Base-by-base conservation (phyloP, 768 basidiomycete genomes). In the Psilocybe cubensis region DNA sequence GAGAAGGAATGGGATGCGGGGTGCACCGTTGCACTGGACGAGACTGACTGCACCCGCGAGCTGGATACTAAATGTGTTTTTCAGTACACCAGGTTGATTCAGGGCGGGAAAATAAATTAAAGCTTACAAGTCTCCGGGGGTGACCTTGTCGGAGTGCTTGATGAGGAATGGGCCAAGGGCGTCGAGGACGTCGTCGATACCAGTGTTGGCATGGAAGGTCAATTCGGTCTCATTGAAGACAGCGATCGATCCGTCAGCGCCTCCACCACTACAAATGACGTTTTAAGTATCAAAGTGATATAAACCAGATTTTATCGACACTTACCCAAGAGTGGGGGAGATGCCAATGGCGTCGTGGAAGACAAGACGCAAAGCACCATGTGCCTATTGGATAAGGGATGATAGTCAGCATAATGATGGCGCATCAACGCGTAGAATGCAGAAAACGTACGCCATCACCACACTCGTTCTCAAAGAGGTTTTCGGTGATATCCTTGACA, bases 221-320 rank as follows among this genome's bases (percentile, higher is more conserved):
- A 73, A 68, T 63, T 83, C 82, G 35, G 74, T 72, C 8, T 73
- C 69, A 18, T 66, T 61, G 68, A 83, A 83, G 1, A 71, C 68
- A 55, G 81, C 72, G 57, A 83, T 76, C 3, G 80, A 83, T 25
- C 81, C 83, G 56, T 84, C 82, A 43, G 77, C 76, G 18, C 77
- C 77, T 63, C 77, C 76, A 53, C 76, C 74, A 52, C 76, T 77
- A 28, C 10, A 8, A 48, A 4, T 8, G 11, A 20, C n/a, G n/a
- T n/a, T 14, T 33, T 31, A 50, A 55, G 27, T 43, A 41, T 31
- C 50, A 2, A 44, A 33, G n/a, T 38, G 14, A 38, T 38, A 17
- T 9, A 11, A 4, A 38, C 11, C 21, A 23, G 20, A n/a, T 14
- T 14, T 20, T 45, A 18, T 25, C 23, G 27, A 12, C 9, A 64